Percentiles rank a stretch among this genome's conserved stretches.
These are phyloP conservation scores for Apium graveolens DNA, from an alignment of 129 eudicot genomes.

Conservation along the genomic window DNA sequence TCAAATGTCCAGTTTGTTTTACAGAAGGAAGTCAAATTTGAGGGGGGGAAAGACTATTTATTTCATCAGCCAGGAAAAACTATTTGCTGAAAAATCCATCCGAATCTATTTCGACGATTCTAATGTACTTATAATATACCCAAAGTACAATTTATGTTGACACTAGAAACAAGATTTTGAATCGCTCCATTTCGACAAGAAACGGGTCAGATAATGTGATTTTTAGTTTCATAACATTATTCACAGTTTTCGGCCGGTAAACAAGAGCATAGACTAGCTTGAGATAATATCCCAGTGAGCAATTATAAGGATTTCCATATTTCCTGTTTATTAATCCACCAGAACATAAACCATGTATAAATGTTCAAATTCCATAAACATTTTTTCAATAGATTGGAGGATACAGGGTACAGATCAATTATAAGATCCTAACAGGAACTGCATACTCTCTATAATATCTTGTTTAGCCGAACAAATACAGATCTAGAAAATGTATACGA, in stretches of 20 bases:
- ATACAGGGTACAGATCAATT: background rate
- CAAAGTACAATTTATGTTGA: too few relatives aligned
- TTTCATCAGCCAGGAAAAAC: too few relatives aligned
- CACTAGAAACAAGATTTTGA: too few relatives aligned
- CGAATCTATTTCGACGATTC: too few relatives aligned
- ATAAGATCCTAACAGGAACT: background rate
- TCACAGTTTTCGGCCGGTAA: background rate
- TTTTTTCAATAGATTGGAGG: background rate
- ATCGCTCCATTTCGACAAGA: too few relatives aligned
- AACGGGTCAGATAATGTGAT: background rate
- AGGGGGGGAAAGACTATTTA: too few relatives aligned
- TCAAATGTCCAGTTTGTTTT: too few relatives aligned
- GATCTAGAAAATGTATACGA: conserved; percentile 53
- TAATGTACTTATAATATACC: too few relatives aligned
- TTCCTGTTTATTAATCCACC: background rate
- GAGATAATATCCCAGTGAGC: background rate
- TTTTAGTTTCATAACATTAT: too few relatives aligned
- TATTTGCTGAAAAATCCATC: too few relatives aligned
- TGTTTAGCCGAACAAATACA: background rate
- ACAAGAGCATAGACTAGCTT: background rate
- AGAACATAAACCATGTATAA: background rate
- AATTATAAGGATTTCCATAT: background rate
- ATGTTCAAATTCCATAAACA: background rate
- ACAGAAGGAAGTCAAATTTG: too few relatives aligned
- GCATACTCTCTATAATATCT: conserved; percentile 16